A percentile compares a stretch with the other conserved stretches of the same genome.
phyloP scores from a whole-genome alignment of 495 filamentous ascomycete species.

The Chaetomium tenue region DNA sequence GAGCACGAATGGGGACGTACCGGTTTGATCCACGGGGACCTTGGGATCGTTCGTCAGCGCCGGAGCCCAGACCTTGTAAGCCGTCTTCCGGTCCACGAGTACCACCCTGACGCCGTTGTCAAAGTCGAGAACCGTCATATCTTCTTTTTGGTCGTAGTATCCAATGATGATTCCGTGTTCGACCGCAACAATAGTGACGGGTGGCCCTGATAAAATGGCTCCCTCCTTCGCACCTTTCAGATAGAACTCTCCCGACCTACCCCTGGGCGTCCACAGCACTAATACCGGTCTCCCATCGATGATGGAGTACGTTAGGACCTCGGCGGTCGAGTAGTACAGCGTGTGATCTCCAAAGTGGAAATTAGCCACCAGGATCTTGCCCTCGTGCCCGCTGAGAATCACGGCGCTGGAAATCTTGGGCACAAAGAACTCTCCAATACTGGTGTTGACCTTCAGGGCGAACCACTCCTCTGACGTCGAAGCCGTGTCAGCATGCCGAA shows the following conservation, averaged over 20 bases:
- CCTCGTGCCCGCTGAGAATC: slow-evolving; percentile 67
- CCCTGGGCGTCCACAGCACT: slow-evolving; percentile 33
- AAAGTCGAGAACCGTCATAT: slow-evolving; percentile 1
- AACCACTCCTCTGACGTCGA: slow-evolving; percentile 49
- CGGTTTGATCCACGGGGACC: slow-evolving; percentile 1
- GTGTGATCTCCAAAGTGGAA: slow-evolving; percentile 63
- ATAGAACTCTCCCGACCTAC: slow-evolving; percentile 47
- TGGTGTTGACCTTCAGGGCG: slow-evolving; percentile 30
- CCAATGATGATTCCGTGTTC: neutral
- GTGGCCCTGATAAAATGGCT: slow-evolving; percentile 40
- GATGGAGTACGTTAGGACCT: slow-evolving; percentile 63
- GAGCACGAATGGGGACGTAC: neutral
- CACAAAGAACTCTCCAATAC: slow-evolving; percentile 54
- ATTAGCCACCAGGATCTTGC: slow-evolving; percentile 69
- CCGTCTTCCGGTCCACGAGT: slow-evolving; percentile 58
- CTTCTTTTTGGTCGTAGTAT: slow-evolving; percentile 34
- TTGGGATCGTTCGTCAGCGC: slow-evolving; percentile 1
- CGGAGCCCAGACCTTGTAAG: slow-evolving; percentile 73
- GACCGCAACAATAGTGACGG: neutral
- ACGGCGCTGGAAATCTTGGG: slow-evolving; percentile 63
- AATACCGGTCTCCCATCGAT: slow-evolving; percentile 50
- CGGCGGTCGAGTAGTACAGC: slow-evolving; percentile 71
- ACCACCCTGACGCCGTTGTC: slow-evolving; percentile 8
- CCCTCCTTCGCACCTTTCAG: slow-evolving; percentile 27
- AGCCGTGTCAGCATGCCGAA: slow-evolving; percentile 51